Evolutionary conservation across 2,329 filamentous ascomycete species (phyloP), one percentile per base, ranked within the genome.

Genomic region (Monascus ruber): DNA sequence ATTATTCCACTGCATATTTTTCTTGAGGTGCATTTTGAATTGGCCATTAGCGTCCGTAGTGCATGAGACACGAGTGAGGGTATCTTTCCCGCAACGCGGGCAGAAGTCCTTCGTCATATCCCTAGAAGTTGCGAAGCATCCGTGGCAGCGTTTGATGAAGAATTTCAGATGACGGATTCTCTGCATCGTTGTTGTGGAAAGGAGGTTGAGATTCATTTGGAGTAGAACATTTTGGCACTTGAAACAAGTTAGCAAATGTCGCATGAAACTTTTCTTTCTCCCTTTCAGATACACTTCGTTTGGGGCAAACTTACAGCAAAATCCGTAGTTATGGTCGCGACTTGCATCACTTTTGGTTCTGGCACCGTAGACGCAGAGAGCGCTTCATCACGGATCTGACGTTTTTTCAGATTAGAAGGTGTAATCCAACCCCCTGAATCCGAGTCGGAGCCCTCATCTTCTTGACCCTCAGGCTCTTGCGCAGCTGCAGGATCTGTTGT

Each of bases 1-100:
- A 50, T 83, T 94, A 65, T 94, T 96, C 81, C 82, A 94, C 65
- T 95, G 86, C 71, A 91, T 94, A 62, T 94, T 94, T 63, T 80
- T 81, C 71, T 94, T 94, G 43, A 98, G 70, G 58, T 95, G 85
- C 43, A 98, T 65, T 42, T 75, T 79, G 67, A 95, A 93, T 51
- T 81, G 77, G 37, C 91, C 91, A 37, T 79, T 74, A 25, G 78
- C 70, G 53, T 88, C 81, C 3, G 87, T 95, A 26, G 83, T 83
- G 72, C 88, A 95, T 24, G 82, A 82, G 0, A 88, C 83, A 45
- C 89, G 79, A 5, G 82, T 86, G 24, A 98, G 72, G 0, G 88
- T 89, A 1, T 85, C 74, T 58, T 93, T 86, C 8, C 91, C 91
- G 60, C 91, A 98, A 37, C 81, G 76, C 2, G 85, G 81, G 62